phyloP scores from a whole-genome alignment of 2,329 filamentous ascomycete genomes.

The Fusarium albosuccineum region DNA sequence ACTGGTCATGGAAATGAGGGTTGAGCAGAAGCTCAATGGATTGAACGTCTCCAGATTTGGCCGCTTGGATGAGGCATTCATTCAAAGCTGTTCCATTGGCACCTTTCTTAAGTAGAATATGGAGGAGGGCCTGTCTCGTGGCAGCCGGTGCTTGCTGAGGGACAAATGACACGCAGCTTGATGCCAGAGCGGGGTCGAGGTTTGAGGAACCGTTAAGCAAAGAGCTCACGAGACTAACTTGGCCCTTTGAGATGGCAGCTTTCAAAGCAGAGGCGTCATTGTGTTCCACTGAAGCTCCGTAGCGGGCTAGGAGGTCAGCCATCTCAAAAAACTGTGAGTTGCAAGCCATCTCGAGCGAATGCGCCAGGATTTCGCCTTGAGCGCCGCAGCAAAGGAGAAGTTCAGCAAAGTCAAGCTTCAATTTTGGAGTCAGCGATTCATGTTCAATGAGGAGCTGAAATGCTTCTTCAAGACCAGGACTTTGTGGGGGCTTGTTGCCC shows the following conservation, averaged over 20 bases:
- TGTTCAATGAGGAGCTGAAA: slow-evolving; percentile 63
- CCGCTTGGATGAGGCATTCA: slow-evolving; percentile 65
- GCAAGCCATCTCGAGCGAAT: slow-evolving; percentile 63
- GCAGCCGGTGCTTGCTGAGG: slow-evolving; percentile 61
- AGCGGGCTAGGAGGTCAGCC: slow-evolving; percentile 64
- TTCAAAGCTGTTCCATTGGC: slow-evolving; percentile 62
- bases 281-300: slow-evolving; percentile 68
- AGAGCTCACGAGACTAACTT: slow-evolving; percentile 61
- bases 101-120: slow-evolving; percentile 63
- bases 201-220: slow-evolving; percentile 60
- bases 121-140: slow-evolving; percentile 60
- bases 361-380: slow-evolving; percentile 62
- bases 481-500: slow-evolving; percentile 64
- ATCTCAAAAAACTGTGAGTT: slow-evolving; percentile 66
- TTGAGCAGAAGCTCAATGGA: slow-evolving; percentile 64
- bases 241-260: slow-evolving; percentile 60
- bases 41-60: slow-evolving; percentile 60
- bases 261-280: slow-evolving; percentile 64
- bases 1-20: slow-evolving; percentile 58
- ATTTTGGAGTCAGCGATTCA: slow-evolving; percentile 60
- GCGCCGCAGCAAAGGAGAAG: slow-evolving; percentile 70
- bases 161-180: slow-evolving; percentile 63
- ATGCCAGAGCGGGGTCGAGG: slow-evolving; percentile 61
- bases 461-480: slow-evolving; percentile 62
- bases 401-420: slow-evolving; percentile 66